Percentiles rank a stretch among this genome's conserved stretches.
phyloP scores from a whole-genome alignment of 805 yeast species.

The Hyphopichia homilentoma region DNA sequence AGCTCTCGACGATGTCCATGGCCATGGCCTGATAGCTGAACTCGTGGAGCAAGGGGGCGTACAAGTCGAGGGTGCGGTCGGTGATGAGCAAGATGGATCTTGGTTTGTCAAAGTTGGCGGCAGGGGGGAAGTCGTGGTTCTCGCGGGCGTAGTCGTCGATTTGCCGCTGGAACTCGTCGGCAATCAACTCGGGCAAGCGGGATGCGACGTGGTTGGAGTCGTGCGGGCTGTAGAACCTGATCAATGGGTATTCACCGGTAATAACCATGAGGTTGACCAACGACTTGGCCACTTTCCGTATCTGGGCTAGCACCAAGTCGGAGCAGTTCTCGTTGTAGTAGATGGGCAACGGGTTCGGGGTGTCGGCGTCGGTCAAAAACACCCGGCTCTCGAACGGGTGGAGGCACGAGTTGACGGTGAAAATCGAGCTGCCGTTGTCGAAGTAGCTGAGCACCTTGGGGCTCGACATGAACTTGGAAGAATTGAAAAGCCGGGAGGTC shows the following conservation, averaged over 20 bases:
- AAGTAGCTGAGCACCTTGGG: constrained; percentile 29
- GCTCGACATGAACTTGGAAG: constrained; percentile 23
- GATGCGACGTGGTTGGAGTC: constrained; percentile 51
- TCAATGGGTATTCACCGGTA: constrained; percentile 85
- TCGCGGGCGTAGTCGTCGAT: constrained; percentile 73
- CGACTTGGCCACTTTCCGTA: constrained; percentile 56
- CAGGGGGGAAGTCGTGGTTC: constrained; percentile 62
- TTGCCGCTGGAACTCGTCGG: constrained; percentile 63
- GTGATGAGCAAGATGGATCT: constrained; percentile 71
- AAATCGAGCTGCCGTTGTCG: constrained; percentile 24
- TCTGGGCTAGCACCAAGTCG: constrained; percentile 56
- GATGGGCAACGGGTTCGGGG: constrained; percentile 60
- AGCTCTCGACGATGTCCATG: constrained; percentile 57
- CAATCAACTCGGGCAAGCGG: constrained; percentile 64
- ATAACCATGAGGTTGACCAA: constrained; percentile 70
- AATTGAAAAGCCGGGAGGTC: constrained; percentile 15
- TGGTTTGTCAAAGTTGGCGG: constrained; percentile 49
- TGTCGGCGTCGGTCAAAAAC: constrained; percentile 58
- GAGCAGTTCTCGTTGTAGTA: constrained; percentile 65
- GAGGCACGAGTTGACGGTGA: constrained; percentile 34
- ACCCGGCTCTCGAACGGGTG: constrained; percentile 67
- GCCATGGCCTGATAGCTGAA: constrained; percentile 91
- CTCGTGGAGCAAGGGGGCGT: constrained; percentile 84
- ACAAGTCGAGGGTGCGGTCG: constrained; percentile 80
- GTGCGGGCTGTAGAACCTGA: constrained; percentile 63